Base-by-base conservation (phyloP, 345 rosid genomes). In the Gossypium stocksii region DNA sequence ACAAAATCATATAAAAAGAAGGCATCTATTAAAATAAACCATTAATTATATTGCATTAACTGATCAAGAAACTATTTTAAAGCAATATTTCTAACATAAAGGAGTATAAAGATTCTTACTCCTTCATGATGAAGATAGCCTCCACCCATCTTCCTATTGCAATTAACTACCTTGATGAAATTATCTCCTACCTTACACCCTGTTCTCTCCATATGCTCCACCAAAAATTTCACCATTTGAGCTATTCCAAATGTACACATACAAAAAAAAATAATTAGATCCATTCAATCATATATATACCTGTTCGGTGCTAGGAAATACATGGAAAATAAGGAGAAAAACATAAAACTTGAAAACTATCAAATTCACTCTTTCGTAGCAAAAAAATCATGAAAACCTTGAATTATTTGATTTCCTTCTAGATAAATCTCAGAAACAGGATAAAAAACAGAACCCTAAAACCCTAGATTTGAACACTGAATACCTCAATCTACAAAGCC, bases 181-280 rank as follows among this genome's bases (percentile, higher is more conserved):
- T 86, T 95, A 69, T 90, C 94, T 60, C 86, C 90, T 34, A 93
- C 57, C 58, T 81, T 82, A 78, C 98, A 95, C 62, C 97, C 99
- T 7, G 96, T 76, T 77, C 90, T 95, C 88, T 89, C 94, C 88
- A 95, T 49, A 66, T 90, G 87, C 86, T 91, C 96, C 88, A 75
- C 89, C 85, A 95, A 78, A 83, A 91, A 90, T 78, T 87, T 90
- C 82, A 90, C 98, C 80, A 75, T 87, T 60, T 98, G 98, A 83
- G 84, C 96, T 95, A 81, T 71, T 4, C 22, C 52, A 70, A 56
- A 54, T 34, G 2, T 9, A 59, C 1, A 46, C 8, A 58, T 12
- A 48, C 23, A 27, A 11, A 51, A 38, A 43, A 61, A 46, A 63
- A 67, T 20, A 49, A n/a, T 20, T 27, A 23, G 17, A 20, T 23